Conservation (phyloP, 352 stramenopile species). For the Pythium myriotylum region DNA sequence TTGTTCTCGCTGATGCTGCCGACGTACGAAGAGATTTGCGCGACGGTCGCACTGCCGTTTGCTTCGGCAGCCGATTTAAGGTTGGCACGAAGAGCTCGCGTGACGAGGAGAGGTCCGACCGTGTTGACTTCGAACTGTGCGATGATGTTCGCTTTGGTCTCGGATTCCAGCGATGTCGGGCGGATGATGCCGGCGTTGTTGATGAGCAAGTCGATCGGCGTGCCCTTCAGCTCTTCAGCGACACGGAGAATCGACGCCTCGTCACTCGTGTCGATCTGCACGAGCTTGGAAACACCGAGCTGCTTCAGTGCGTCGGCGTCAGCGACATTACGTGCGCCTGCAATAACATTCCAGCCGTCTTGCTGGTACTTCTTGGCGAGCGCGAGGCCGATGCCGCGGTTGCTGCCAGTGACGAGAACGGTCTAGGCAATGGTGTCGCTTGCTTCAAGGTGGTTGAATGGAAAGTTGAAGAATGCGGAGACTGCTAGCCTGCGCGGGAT, state of each 20-base stretch:
- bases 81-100: slow-evolving; percentile 39
- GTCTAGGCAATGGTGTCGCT: slow-evolving; percentile 19
- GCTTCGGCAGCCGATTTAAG: slow-evolving; percentile 21
- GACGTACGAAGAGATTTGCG: slow-evolving; percentile 39
- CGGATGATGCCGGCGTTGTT: slow-evolving; percentile 57
- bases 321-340: slow-evolving; percentile 12
- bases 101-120: slow-evolving; percentile 56
- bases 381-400: slow-evolving; percentile 33
- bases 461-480: too few species aligned
- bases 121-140: slow-evolving; percentile 62
- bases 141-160: slow-evolving; percentile 44
- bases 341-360: slow-evolving; percentile 24
- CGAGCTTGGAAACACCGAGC: slow-evolving; percentile 34
- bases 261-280: slow-evolving; percentile 39
- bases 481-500: too few species aligned
- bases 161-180: slow-evolving; percentile 17
- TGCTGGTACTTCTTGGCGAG: slow-evolving; percentile 25
- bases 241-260: slow-evolving; percentile 40
- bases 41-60: slow-evolving; percentile 30
- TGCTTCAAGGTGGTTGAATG: too few species aligned
- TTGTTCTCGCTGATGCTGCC: slow-evolving; percentile 48
- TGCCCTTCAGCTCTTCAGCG: slow-evolving; percentile 33
- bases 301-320: not conserved
- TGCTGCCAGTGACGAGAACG: slow-evolving; percentile 32
- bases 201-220: slow-evolving; percentile 51